Evolutionary conservation across 2,329 filamentous ascomycete species (phyloP).

Genomic region (Tothia fuscella): DNA sequence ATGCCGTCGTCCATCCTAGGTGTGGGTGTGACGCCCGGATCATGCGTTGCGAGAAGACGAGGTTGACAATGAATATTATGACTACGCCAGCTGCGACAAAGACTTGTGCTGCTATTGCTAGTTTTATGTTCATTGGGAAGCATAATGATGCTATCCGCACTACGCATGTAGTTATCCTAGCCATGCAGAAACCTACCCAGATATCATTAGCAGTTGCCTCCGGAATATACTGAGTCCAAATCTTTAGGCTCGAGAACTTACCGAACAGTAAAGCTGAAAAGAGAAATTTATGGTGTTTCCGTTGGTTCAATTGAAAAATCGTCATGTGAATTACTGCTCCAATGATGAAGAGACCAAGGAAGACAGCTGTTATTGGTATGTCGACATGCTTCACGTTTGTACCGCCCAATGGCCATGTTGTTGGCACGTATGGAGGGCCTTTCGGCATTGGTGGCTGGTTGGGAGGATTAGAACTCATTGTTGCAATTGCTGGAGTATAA

Average conservation of each 20-base stretch:
- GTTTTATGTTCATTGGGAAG: slow-evolving; percentile 27
- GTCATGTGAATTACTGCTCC: slow-evolving; percentile 30
- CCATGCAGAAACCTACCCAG: slow-evolving; percentile 29
- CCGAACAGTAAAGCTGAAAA: slow-evolving; percentile 28
- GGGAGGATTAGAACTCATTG: too few relatives aligned
- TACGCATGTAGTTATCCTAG: slow-evolving; percentile 28
- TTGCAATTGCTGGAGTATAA: too few relatives aligned
- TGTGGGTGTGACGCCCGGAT: slow-evolving; percentile 59
- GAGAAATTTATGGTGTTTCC: slow-evolving; percentile 30
- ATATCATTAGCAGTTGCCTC: neutral
- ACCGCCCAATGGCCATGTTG: slow-evolving; percentile 21
- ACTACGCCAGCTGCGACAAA: slow-evolving; percentile 64
- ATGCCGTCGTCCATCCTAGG: slow-evolving; percentile 53
- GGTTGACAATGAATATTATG: slow-evolving; percentile 64
- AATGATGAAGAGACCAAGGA: slow-evolving; percentile 29
- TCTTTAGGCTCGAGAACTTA: slow-evolving; percentile 17
- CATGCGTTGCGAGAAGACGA: slow-evolving; percentile 65
- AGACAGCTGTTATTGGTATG: slow-evolving; percentile 29
- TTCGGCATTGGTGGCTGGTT: too few relatives aligned
- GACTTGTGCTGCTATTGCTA: slow-evolving; percentile 50
- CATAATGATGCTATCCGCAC: slow-evolving; percentile 24
- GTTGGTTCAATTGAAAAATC: slow-evolving; percentile 28
- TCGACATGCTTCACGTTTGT: slow-evolving; percentile 24
- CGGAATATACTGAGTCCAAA: neutral
- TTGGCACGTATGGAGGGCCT: slow-evolving; percentile 2